Base-by-base conservation (phyloP, 345 rosid genomes). In the Garcia nutans region DNA sequence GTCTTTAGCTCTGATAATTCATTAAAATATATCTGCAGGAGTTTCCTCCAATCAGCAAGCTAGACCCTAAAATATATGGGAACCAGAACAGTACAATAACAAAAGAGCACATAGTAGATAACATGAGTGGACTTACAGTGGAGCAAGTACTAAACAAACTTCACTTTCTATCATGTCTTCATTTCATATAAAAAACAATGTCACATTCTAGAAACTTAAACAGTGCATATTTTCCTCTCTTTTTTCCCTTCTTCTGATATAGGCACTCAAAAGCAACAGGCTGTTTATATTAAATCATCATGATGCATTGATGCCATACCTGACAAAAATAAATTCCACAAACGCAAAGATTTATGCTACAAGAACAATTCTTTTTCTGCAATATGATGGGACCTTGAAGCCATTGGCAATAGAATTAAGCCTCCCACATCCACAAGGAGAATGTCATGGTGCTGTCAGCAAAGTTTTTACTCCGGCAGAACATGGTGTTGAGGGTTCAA, bases 381-480 rank as follows among this genome's bases (percentile, higher is more conserved):
- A 89, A 86, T 91, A 88, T 3, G 89, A 91, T 10, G 90, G 88
- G 52, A 90, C 89, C 19, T 73, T 94, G 77, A 92, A 86, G 84
- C 98, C 96, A 19, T 81, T 94, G 79, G 94, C 88, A 10, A 92
- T 94, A 10, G 97, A 94, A 82, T 78, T 94, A 76, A 94, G 98
- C 86, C 86, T 89, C 80, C 97, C 97, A 4, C 96, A 94, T 80
- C 80, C 93, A 58, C 97, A 92, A 79, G 93, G 97, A 1, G 87
- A 88, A 73, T 49, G 45, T 44, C 90, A 88, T 19, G 98, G 97
- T 63, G 84, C 95, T 0, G 89, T 86, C 58, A 92, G 91, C 87
- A 89, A 84, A 80, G 84, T 94, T 74, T 94, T 88, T 80, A 92
- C 88, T 45, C 97, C 97, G 0, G 91, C 88, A 45, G 88, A 86